Conservation (phyloP, 139 green algal species). For the Mychonastes homosphaera region DNA sequence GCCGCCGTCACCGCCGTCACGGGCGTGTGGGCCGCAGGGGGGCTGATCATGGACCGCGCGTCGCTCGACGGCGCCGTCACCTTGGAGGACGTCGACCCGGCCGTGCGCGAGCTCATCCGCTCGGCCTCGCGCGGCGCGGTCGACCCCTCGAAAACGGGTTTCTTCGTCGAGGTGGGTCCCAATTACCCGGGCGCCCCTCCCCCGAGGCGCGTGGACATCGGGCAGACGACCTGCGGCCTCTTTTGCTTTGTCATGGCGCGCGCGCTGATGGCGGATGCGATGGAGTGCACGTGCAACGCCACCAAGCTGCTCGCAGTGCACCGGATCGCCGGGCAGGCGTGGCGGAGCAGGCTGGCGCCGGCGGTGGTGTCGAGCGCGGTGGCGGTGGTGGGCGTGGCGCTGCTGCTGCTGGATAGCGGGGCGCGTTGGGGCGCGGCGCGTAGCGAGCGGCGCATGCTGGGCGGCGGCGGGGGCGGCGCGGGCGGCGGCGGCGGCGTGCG, state of each 20-base stretch:
- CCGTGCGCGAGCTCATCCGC: not conserved
- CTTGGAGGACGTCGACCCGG: constrained; percentile 6
- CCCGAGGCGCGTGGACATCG: constrained; percentile 13
- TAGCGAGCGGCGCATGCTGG: constrained; percentile 19
- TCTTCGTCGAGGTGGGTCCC: not conserved
- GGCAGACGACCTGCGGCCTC: constrained; percentile 13
- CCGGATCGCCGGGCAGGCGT: not conserved
- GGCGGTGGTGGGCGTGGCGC: constrained; percentile 2
- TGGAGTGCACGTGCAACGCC: constrained; percentile 16
- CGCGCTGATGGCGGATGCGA: constrained; percentile 14
- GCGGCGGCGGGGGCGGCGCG: no score
- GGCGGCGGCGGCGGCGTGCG: no score
- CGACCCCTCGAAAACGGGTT: not conserved
- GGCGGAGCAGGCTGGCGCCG: constrained; percentile 6
- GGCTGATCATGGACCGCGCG: constrained; percentile 7
- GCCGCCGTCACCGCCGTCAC: constrained; percentile 9
- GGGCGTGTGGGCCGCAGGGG: constrained; percentile 8
- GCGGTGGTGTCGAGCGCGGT: constrained; percentile 3
- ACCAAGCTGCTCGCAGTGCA: not conserved
- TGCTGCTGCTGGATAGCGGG: constrained; percentile 3
- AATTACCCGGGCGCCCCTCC: no score
- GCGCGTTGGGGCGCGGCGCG: not conserved
- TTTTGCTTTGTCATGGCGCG: constrained; percentile 19
- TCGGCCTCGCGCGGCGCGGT: not conserved
- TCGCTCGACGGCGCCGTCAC: constrained; percentile 10